These are phyloP conservation scores for Citrullus mucosospermus DNA, from an alignment of 306 rosid species.

Conservation along the genomic window DNA sequence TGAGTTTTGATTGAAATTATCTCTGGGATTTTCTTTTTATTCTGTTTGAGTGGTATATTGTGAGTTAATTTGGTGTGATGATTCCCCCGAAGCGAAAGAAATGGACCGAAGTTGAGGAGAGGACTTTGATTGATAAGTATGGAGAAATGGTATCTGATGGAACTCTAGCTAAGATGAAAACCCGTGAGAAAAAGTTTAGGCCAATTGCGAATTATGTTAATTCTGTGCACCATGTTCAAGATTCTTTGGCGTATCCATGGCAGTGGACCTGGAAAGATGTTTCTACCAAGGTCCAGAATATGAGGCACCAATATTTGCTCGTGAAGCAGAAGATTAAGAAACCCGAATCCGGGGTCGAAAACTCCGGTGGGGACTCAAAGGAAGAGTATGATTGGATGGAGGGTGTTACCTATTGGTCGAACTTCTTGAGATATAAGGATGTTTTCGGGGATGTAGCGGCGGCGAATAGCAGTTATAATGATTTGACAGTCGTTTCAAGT, in stretches of 20 bases:
- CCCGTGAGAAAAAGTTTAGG: constrained; percentile 85
- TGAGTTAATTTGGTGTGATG: constrained; percentile 21
- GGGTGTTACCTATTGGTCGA: constrained; percentile 84
- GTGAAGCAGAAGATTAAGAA: constrained; percentile 96
- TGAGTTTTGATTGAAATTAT: constrained; percentile 2
- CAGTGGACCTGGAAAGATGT: constrained; percentile 98
- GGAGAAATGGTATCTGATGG: constrained; percentile 81
- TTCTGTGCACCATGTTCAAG: constrained; percentile 54
- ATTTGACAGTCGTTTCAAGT: constrained; percentile 29
- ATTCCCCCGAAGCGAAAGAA: constrained; percentile 87
- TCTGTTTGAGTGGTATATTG: neutral
- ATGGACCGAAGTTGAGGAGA: constrained; percentile 96
- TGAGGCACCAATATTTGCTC: constrained; percentile 90
- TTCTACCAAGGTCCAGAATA: constrained; percentile 93
- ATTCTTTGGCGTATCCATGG: constrained; percentile 76
- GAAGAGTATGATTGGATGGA: constrained; percentile 86
- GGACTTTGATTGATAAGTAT: constrained; percentile 77
- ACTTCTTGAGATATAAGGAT: constrained; percentile 85
- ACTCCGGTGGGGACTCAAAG: constrained; percentile 31
- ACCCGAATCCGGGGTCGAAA: constrained; percentile 30
- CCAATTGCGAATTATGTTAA: constrained; percentile 85
- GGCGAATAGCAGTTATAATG: constrained; percentile 33
- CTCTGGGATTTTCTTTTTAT: constrained; percentile 11
- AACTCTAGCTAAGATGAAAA: constrained; percentile 71
- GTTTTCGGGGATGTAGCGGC: constrained; percentile 77